phyloP scores from a whole-genome alignment of 2,329 filamentous ascomycete species.

The Immersiporthe knoxdaviesiana region DNA sequence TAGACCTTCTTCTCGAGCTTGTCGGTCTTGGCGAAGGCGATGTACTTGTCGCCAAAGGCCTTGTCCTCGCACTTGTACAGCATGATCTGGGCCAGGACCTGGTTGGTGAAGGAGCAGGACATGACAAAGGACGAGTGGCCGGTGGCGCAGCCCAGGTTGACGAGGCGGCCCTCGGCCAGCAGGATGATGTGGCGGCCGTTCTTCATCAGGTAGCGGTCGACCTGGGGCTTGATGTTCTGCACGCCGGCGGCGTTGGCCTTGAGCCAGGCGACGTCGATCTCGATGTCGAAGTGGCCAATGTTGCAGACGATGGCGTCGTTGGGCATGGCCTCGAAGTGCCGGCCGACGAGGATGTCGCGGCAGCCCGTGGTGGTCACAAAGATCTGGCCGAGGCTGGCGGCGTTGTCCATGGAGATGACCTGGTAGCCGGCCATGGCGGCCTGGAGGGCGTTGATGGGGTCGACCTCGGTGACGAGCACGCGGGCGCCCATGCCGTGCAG shows the following conservation, averaged over 20 bases:
- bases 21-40: slow-evolving; percentile 91
- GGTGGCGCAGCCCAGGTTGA: slow-evolving; percentile 98
- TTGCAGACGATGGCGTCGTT: slow-evolving; percentile 99
- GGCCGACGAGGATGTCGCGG: slow-evolving; percentile 92
- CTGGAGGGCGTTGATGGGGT: slow-evolving; percentile 99
- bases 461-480: slow-evolving; percentile 94
- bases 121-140: slow-evolving; percentile 99
- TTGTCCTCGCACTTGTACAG: slow-evolving; percentile 91
- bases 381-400: slow-evolving; percentile 86
- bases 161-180: slow-evolving; percentile 95
- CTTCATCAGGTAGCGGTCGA: slow-evolving; percentile 95
- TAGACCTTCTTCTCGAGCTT: slow-evolving; percentile 93
- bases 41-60: slow-evolving; percentile 89
- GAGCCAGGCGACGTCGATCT: slow-evolving; percentile 99
- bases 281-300: slow-evolving; percentile 99
- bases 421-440: slow-evolving; percentile 96
- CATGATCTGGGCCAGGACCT: slow-evolving; percentile 99
- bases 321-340: slow-evolving; percentile 93
- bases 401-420: slow-evolving; percentile 96
- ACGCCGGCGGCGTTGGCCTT: slow-evolving; percentile 94
- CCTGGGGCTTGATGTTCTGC: slow-evolving; percentile 99
- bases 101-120: slow-evolving; percentile 99
- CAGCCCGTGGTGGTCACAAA: slow-evolving; percentile 99
- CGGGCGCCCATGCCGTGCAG: slow-evolving; percentile 97
- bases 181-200: slow-evolving; percentile 97